Evolutionary conservation across 2,329 filamentous ascomycete species (phyloP).

Genomic region (Xylariaceae sp.): DNA sequence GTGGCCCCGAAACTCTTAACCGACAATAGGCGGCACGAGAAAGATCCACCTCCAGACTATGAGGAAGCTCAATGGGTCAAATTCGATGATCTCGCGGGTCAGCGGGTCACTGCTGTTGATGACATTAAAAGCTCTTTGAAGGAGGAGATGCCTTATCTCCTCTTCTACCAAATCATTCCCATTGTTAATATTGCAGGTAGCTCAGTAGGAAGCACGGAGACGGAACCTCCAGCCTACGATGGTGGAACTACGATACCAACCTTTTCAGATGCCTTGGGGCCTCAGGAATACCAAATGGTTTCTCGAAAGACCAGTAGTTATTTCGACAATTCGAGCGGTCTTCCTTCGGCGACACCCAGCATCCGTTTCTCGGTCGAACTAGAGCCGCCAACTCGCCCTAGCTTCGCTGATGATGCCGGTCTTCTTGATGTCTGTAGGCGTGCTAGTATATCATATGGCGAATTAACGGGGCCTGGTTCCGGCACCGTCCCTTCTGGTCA

Average conservation of each 20-base stretch:
- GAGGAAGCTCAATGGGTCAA: conserved; percentile 77
- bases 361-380: conserved; percentile 52
- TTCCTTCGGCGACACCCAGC: conserved; percentile 38
- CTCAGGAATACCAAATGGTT: conserved; percentile 27
- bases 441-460: conserved; percentile 45
- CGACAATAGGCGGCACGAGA: conserved; percentile 51
- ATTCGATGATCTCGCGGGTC: conserved; percentile 75
- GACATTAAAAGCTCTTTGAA: conserved; percentile 70
- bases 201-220: conserved; percentile 42
- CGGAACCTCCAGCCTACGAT: conserved; percentile 55
- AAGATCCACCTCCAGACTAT: conserved; percentile 58
- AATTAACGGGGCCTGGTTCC: conserved; percentile 38
- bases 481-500: conserved; percentile 33
- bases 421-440: conserved; percentile 37
- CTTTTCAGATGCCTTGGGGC: conserved; percentile 27
- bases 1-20: conserved; percentile 60
- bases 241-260: conserved; percentile 43
- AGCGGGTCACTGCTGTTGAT: conserved; percentile 69
- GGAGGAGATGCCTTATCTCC: conserved; percentile 85
- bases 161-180: conserved; percentile 93
- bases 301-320: conserved; percentile 40
- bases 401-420: conserved; percentile 41
- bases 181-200: conserved; percentile 62
- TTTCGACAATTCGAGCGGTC: conserved; percentile 38
- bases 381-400: conserved; percentile 45